A percentile compares a stretch with the other conserved stretches of the same genome.
These are phyloP conservation scores for Xylaria hypoxylon DNA, from an alignment of 2,329 filamentous ascomycete genomes.

Conservation along the genomic window DNA sequence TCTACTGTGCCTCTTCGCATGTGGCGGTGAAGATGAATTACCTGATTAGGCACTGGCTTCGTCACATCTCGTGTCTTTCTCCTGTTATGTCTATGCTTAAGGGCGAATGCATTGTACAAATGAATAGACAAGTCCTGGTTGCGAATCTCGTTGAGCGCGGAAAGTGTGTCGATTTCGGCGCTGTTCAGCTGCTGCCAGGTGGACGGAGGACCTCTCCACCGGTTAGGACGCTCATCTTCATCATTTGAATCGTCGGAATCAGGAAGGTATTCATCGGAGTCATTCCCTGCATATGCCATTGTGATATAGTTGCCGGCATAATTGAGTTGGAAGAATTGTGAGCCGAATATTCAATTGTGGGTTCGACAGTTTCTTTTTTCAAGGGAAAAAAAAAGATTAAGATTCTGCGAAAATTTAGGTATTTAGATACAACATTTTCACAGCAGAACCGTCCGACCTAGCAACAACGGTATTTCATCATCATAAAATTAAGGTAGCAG, in stretches of 20 bases:
- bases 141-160: constrained; percentile 71
- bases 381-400: not conserved
- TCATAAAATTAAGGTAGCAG: not conserved
- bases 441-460: not conserved
- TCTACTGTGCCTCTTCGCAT: not conserved
- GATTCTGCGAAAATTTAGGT: not conserved
- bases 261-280: constrained; percentile 48
- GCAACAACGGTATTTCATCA: not conserved
- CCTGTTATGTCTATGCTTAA: constrained; percentile 64
- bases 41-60: constrained; percentile 48
- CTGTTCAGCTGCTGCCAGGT: constrained; percentile 75
- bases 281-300: constrained; percentile 39
- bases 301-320: not conserved
- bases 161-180: constrained; percentile 71
- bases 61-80: constrained; percentile 22
- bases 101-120: constrained; percentile 79
- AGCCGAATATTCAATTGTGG: constrained; percentile 22
- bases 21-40: constrained; percentile 35
- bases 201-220: constrained; percentile 73
- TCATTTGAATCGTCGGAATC: constrained; percentile 56
- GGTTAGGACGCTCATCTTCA: constrained; percentile 70
- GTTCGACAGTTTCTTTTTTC: not conserved
- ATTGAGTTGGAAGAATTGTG: constrained; percentile 4
- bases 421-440: not conserved
- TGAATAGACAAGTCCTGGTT: constrained; percentile 78